Conservation (phyloP, 129 eudicot species). For the Centella asiatica region DNA sequence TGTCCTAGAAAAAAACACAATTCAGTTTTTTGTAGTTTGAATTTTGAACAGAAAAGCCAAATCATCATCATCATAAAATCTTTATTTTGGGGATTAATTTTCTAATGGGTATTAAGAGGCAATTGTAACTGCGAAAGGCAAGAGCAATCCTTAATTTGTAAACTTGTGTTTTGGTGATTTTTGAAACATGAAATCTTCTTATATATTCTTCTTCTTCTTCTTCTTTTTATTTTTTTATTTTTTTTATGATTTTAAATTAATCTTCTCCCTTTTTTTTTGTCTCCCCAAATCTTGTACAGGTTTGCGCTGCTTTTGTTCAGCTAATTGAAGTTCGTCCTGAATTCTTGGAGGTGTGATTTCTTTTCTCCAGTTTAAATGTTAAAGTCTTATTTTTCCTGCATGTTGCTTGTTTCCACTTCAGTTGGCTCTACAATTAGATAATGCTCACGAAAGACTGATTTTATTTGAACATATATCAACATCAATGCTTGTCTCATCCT, state of each 20-base stretch:
- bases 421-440: not conserved
- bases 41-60: no score
- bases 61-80: no score
- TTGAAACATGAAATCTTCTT: no score
- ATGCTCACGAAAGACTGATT: not conserved
- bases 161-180: no score
- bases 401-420: constrained; percentile 11
- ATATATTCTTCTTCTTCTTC: no score
- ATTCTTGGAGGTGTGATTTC: constrained; percentile 69
- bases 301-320: constrained; percentile 91
- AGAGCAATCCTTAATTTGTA: no score
- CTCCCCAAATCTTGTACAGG: constrained; percentile 41
- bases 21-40: no score
- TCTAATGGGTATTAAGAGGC: no score
- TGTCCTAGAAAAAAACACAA: no score
- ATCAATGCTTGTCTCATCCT: not conserved
- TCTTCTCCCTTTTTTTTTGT: not conserved
- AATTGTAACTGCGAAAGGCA: no score
- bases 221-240: not conserved
- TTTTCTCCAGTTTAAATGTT: not conserved
- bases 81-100: no score
- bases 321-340: constrained; percentile 85
- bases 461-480: not conserved
- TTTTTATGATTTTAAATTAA: not conserved
- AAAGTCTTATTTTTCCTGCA: not conserved